Evolutionary conservation across 805 yeast genomes (phyloP).

Genomic region (Barnettozyma siamensis): DNA sequence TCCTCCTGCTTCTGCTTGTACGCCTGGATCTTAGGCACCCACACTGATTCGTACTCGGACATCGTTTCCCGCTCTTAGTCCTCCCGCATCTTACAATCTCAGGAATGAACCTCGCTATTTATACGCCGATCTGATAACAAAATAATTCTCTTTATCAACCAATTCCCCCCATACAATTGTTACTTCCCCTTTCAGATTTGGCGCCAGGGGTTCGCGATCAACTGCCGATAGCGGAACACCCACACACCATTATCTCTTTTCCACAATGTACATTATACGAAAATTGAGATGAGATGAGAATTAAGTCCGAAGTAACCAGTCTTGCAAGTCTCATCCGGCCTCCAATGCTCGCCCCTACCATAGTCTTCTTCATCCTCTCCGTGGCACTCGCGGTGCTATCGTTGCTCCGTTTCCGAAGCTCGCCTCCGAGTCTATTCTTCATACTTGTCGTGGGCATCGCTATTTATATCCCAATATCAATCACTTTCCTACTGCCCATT

Average conservation of each 20-base stretch:
- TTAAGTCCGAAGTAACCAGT: no score
- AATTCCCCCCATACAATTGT: neutral
- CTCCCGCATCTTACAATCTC: no score
- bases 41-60: neutral
- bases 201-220: no score
- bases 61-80: neutral
- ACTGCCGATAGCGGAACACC: neutral
- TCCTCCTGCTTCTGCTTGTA: conserved; percentile 5
- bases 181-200: neutral
- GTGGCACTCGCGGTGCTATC: conserved; percentile 17
- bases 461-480: conserved; percentile 69
- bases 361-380: conserved; percentile 15
- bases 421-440: conserved; percentile 20
- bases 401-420: conserved; percentile 17
- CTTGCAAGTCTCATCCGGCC: no score
- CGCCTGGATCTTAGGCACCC: neutral
- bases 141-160: neutral
- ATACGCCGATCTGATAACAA: no score
- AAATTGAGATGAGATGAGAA: no score
- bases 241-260: neutral
- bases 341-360: conserved; percentile 14
- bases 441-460: conserved; percentile 38
- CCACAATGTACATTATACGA: no score
- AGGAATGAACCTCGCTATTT: no score
- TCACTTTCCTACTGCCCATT: conserved; percentile 65